Evolutionary conservation across 345 rosid genomes (phyloP).

Genomic region (Psidium friedrichsthalianum): DNA sequence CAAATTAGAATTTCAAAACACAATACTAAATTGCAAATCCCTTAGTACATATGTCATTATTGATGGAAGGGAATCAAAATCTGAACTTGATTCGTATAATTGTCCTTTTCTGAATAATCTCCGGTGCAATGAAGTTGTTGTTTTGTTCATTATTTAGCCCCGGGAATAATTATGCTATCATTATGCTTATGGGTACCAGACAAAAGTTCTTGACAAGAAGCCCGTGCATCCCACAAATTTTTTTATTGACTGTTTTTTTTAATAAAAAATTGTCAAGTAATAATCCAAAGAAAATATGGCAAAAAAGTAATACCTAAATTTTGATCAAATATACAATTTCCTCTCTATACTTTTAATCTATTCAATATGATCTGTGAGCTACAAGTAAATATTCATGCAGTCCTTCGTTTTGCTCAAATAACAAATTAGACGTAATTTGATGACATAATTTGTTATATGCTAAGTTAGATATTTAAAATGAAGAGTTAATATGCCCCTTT

Average conservation of each 20-base stretch:
- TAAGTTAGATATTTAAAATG: not conserved
- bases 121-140: not conserved
- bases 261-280: too few relatives aligned
- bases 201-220: not conserved
- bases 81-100: not conserved
- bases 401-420: not conserved
- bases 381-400: too few relatives aligned
- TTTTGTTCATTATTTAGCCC: not conserved
- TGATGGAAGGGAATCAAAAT: not conserved
- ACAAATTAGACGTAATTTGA: not conserved
- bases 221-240: not conserved
- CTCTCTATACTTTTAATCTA: too few relatives aligned
- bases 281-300: too few relatives aligned
- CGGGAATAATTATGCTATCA: not conserved
- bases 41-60: not conserved
- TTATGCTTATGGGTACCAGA: not conserved
- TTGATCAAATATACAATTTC: not conserved
- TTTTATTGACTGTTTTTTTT: not conserved
- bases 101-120: not conserved
- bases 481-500: too few relatives aligned
- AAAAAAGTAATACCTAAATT: too few relatives aligned
- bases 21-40: not conserved
- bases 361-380: too few relatives aligned
- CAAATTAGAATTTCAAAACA: not conserved
- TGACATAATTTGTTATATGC: too few relatives aligned